Base-by-base conservation (phyloP, 2,329 filamentous ascomycete genomes). In the Shiraia sp. region DNA sequence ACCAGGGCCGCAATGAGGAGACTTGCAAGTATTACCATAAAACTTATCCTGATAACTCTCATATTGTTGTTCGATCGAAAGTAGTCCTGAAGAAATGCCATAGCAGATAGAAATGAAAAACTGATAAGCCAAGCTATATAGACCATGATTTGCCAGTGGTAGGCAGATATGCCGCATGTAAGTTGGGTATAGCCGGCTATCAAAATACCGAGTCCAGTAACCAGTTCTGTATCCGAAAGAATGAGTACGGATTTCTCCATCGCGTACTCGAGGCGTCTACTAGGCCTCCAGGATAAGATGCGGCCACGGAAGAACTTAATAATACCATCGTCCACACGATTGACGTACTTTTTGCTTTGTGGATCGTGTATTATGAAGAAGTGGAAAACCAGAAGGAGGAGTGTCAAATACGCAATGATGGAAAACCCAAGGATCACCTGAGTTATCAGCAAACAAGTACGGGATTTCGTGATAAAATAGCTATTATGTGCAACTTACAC, bases 111-210 rank as follows among this genome's bases (percentile, higher is more conserved):
- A 27, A 55, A 56, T 1, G 53, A 57, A 31, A 60, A 56, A 3
- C 47, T 53, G 9, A 49, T 47, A 29, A 60, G 55, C 59, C 57
- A 59, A 2, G 59, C 51, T 13, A 59, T 30, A 28, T 49, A 62
- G n/a, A 60, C 51, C 45, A 59, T 45, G 15, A 61, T 56, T 15
- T 59, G 51, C 59, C 59, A 61, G 16, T 61, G 57, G 35, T 63
- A 63, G 6, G 55, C 54, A 2, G 52, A 47, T 3, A 65, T 57
- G 0, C 49, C 51, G 22, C 59, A 63, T n/a, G 34, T 17, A 4
- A 62, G 26, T 32, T 61, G 58, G 13, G 54, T 54, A 36, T 58
- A 59, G 0, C 48, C 57, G 19, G 45, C 42, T 9, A 55, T 24
- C 3, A 62, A 44, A 12, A 62, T 54, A 0, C 52, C 55, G 8